These are phyloP conservation scores for Ciborinia camelliae DNA, from an alignment of 2,329 filamentous ascomycete genomes.

Conservation along the genomic window DNA sequence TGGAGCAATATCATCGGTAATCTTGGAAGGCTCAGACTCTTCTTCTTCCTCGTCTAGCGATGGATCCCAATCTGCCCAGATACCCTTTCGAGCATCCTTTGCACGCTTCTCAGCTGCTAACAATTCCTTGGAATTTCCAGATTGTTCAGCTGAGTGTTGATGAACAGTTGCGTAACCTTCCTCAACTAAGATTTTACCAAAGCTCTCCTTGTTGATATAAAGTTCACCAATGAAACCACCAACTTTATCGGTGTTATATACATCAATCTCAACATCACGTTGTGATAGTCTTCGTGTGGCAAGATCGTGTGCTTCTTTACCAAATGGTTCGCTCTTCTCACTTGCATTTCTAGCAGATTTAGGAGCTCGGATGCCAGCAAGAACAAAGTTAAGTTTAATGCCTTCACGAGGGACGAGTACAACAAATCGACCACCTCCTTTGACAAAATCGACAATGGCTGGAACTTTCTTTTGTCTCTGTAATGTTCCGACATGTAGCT, in stretches of 20 bases:
- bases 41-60: slow-evolving; percentile 70
- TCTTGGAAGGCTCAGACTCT: slow-evolving; percentile 50
- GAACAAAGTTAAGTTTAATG: slow-evolving; percentile 89
- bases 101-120: slow-evolving; percentile 83
- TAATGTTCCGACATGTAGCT: slow-evolving; percentile 83
- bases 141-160: slow-evolving; percentile 92
- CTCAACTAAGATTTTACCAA: slow-evolving; percentile 88
- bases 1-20: slow-evolving; percentile 49
- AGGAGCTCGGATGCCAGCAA: slow-evolving; percentile 88
- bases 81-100: slow-evolving; percentile 80
- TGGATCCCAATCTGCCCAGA: slow-evolving; percentile 95
- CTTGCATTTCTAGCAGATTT: slow-evolving; percentile 74
- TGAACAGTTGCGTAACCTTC: slow-evolving; percentile 92
- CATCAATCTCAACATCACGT: slow-evolving; percentile 92
- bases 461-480: slow-evolving; percentile 90
- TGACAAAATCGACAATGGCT: slow-evolving; percentile 94
- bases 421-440: slow-evolving; percentile 92
- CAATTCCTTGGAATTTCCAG: slow-evolving; percentile 82
- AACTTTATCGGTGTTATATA: slow-evolving; percentile 92
- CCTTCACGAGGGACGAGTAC: slow-evolving; percentile 88
- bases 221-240: slow-evolving; percentile 96
- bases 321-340: slow-evolving; percentile 87
- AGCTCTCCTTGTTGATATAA: slow-evolving; percentile 92
- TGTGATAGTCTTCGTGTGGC: slow-evolving; percentile 86
- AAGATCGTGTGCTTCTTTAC: slow-evolving; percentile 89